A percentile compares a stretch with the other conserved stretches of the same genome.
These are phyloP conservation scores for Monosporascus sp. DNA, from an alignment of 2,329 filamentous ascomycete species.

Conservation along the genomic window DNA sequence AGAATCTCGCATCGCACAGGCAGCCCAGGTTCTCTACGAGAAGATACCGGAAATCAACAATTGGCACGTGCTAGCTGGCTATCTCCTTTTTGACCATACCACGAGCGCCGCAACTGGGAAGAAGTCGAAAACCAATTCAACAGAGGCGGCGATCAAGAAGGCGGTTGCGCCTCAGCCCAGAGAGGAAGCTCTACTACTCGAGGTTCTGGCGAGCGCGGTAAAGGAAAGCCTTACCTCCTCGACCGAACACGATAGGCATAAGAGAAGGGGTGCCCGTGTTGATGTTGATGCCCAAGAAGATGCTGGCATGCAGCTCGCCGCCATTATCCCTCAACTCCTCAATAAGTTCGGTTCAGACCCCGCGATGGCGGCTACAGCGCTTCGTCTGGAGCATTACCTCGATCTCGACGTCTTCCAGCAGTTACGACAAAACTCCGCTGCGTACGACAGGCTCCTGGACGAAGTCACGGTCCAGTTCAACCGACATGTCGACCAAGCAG, in stretches of 20 bases:
- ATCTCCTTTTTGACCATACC: slow-evolving; percentile 89
- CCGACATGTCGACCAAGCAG: slow-evolving; percentile 81
- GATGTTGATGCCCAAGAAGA: slow-evolving; percentile 72
- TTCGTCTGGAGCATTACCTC: slow-evolving; percentile 80
- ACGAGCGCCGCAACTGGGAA: slow-evolving; percentile 50
- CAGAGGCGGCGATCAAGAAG: slow-evolving; percentile 61
- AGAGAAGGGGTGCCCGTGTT: slow-evolving; percentile 53
- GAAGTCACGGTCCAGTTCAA: slow-evolving; percentile 93
- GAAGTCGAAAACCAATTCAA: slow-evolving; percentile 50
- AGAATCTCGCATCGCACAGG: slow-evolving; percentile 80
- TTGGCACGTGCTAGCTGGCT: slow-evolving; percentile 86
- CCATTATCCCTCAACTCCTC: slow-evolving; percentile 75
- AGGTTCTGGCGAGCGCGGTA: slow-evolving; percentile 79
- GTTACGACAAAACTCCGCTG: slow-evolving; percentile 77
- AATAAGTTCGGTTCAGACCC: slow-evolving; percentile 93
- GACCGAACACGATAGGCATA: slow-evolving; percentile 58
- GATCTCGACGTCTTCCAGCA: slow-evolving; percentile 86
- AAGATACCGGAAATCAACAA: slow-evolving; percentile 74
- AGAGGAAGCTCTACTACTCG: slow-evolving; percentile 81
- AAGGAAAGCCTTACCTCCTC: slow-evolving; percentile 66
- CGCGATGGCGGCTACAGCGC: slow-evolving; percentile 76
- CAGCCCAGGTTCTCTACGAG: slow-evolving; percentile 80
- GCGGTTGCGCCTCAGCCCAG: slow-evolving; percentile 67
- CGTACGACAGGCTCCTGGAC: slow-evolving; percentile 76
- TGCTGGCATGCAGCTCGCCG: slow-evolving; percentile 71